phyloP scores from a whole-genome alignment of 768 basidiomycete genomes.

The Phanerochaete sordida region DNA sequence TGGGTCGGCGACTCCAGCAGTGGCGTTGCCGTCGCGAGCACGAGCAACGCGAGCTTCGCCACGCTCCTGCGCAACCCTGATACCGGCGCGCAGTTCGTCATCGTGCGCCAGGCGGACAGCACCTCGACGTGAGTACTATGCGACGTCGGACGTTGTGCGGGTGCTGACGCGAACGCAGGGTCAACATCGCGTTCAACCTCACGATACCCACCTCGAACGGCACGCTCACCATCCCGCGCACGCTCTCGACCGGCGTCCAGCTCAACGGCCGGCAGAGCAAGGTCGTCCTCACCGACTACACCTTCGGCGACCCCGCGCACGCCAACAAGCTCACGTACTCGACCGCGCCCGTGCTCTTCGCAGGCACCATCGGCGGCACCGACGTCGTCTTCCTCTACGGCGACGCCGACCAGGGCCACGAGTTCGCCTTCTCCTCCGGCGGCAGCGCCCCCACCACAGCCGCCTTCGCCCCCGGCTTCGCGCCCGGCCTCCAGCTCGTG shows the following conservation, averaged over 20 bases:
- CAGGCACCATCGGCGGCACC: conserved; percentile 41
- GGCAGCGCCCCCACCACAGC: conserved; percentile 30
- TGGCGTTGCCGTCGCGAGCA: conserved; percentile 36
- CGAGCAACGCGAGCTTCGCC: conserved; percentile 48
- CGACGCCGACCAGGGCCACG: conserved; percentile 29
- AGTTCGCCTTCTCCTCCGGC: conserved; percentile 35
- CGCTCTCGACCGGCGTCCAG: conserved; percentile 44
- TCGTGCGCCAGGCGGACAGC: conserved; percentile 64
- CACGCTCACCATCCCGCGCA: conserved; percentile 51
- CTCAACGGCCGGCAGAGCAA: conserved; percentile 73
- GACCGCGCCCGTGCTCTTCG: conserved; percentile 70
- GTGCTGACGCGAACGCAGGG: conserved; percentile 28
- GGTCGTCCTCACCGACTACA: conserved; percentile 67
- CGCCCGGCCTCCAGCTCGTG: conserved; percentile 48
- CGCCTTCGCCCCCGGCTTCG: conserved; percentile 38
- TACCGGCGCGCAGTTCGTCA: conserved; percentile 61
- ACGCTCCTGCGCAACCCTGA: conserved; percentile 70
- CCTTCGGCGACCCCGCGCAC: conserved; percentile 58
- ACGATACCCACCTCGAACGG: conserved; percentile 53
- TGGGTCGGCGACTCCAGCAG: conserved; percentile 62
- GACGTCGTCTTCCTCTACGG: conserved; percentile 42
- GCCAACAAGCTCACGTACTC: conserved; percentile 58
- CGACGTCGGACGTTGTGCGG: background rate
- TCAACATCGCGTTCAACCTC: conserved; percentile 52
- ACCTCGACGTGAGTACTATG: conserved; percentile 52